Evolutionary conservation across 257 asterid genomes (phyloP).

Genomic region (Gentiana dahurica): DNA sequence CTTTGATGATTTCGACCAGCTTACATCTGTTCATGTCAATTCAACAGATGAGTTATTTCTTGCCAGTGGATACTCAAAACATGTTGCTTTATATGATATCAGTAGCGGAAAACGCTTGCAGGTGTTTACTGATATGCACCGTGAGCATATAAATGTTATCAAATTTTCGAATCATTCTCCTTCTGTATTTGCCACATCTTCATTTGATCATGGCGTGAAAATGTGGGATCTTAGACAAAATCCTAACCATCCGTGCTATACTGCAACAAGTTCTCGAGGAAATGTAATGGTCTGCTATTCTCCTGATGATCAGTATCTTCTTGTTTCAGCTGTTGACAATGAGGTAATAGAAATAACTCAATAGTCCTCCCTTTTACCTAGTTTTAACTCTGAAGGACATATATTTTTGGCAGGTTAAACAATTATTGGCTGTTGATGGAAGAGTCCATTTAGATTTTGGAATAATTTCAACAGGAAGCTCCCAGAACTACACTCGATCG

Average conservation of each 20-base stretch:
- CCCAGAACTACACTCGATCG: constrained; percentile 84
- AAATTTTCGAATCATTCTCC: constrained; percentile 94
- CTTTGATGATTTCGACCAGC: constrained; percentile 83
- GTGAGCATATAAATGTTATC: constrained; percentile 78
- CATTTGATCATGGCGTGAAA: constrained; percentile 83
- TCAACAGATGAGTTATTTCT: constrained; percentile 83
- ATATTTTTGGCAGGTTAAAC: constrained; percentile 55
- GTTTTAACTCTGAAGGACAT: too few relatives aligned
- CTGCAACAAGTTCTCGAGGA: constrained; percentile 75
- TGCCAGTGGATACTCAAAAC: constrained; percentile 86
- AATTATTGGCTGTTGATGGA: constrained; percentile 86
- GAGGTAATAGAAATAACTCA: constrained; percentile 38
- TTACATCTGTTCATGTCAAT: constrained; percentile 91
- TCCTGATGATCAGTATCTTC: constrained; percentile 88
- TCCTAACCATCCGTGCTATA: constrained; percentile 70
- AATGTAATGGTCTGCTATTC: constrained; percentile 97
- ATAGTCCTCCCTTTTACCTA: background rate
- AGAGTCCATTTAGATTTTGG: constrained; percentile 73
- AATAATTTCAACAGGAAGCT: constrained; percentile 71
- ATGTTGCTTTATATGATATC: constrained; percentile 78
- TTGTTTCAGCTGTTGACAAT: constrained; percentile 92
- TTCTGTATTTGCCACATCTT: constrained; percentile 78
- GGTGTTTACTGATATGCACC: constrained; percentile 75
- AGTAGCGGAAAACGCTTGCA: constrained; percentile 64
- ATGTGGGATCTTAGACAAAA: constrained; percentile 88